Evolutionary conservation across 169 alveolate species (phyloP), one percentile per base, ranked within the genome.

Genomic region (Theileria equi): DNA sequence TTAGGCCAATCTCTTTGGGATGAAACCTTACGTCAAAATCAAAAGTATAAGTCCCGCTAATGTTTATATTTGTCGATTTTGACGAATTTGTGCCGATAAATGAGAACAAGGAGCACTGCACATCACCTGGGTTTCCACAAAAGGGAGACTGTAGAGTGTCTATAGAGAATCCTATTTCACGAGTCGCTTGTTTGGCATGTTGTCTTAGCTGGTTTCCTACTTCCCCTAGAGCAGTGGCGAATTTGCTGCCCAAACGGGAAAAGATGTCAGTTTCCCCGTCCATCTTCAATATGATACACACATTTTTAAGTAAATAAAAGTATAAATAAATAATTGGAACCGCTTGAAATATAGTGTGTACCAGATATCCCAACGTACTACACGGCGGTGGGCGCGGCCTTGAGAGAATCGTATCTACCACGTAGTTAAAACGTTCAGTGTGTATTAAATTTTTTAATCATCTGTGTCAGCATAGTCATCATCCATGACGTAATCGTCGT

Each of bases 151-250:
- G 62, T 7, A 77, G n/a, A 38, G 19, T 48, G 61, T 67, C 82
- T 1, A 77, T 16, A 31, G 65, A 69, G 26, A 60, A 21, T 0
- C 71, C 84, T 1, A 77, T 44, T 25, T 77, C 81, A 55, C 21
- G 34, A 10, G 71, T 57, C 10, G 86, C 86, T 28, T 77, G 80
- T 16, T 53, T 66, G 8, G 86, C 86, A 62, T 77, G 86, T 38
- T 59, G 65, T 29, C 49, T 65, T 26, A 77, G 58, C 57, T 77
- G 86, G 2, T 57, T 60, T 17, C 86, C 86, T 16, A 77, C 86
- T 35, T 77, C 86, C 19, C 64, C 80, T 34, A 77, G 40, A 21
- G 81, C 86, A 17, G 80, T 65, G 57, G 59, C 31, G 67, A 74
- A 54, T 29, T 74, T 77, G 6, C 73, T 62, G 26, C 70, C 70